phyloP scores from a whole-genome alignment of 257 asterid genomes.

The Fraxinus quadrangulata region DNA sequence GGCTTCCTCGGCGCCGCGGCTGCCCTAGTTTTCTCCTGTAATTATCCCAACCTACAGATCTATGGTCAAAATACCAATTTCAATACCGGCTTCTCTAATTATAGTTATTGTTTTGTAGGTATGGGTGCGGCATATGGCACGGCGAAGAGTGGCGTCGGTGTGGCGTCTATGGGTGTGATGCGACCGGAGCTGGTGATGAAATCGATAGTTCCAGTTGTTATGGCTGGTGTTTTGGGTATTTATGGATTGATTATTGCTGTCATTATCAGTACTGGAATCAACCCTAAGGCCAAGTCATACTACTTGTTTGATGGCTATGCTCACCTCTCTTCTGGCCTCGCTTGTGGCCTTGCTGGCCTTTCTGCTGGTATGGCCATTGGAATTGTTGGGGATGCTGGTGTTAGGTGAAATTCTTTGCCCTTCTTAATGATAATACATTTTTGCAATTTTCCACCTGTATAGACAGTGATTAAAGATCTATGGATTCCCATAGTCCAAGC shows the following conservation, averaged over 20 bases:
- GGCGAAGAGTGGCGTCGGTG: constrained; percentile 82
- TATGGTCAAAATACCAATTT: constrained; percentile 7
- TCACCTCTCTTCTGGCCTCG: constrained; percentile 67
- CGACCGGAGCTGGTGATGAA: constrained; percentile 79
- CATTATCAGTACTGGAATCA: constrained; percentile 69
- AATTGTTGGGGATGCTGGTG: constrained; percentile 76
- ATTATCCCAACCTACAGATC: constrained; percentile 34
- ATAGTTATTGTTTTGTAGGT: constrained; percentile 33
- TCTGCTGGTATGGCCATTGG: constrained; percentile 88
- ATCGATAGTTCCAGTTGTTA: constrained; percentile 79
- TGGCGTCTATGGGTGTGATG: constrained; percentile 84
- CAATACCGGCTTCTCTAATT: neutral
- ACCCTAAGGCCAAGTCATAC: constrained; percentile 68
- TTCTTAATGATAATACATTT: neutral
- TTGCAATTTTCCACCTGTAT: neutral
- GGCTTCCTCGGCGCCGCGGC: constrained; percentile 86
- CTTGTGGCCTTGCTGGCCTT: constrained; percentile 79
- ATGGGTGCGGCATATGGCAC: constrained; percentile 83
- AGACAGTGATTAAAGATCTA: neutral
- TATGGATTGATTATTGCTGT: constrained; percentile 77
- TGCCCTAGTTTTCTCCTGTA: constrained; percentile 79
- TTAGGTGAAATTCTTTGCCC: constrained; percentile 36
- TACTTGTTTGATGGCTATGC: constrained; percentile 70
- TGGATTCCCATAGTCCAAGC: neutral
- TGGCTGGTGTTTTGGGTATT: constrained; percentile 87